Evolutionary conservation across 2,329 filamentous ascomycete genomes (phyloP), one percentile per base, ranked within the genome.

Genomic region (Hypocrella siamensis): DNA sequence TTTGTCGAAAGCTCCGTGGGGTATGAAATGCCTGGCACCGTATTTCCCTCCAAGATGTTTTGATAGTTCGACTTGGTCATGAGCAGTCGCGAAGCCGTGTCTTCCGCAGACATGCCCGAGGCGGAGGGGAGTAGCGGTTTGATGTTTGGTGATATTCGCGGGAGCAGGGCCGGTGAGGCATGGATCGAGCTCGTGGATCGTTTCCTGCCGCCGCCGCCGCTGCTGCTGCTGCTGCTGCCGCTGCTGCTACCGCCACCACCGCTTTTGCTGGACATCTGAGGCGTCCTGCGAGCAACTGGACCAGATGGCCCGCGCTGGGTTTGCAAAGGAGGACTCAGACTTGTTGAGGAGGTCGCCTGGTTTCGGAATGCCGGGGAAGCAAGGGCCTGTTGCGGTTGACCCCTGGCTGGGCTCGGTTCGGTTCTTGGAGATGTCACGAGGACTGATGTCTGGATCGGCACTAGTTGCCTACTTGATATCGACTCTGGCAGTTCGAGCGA

Each of bases 11-110:
- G 65, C 31, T 86, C 82, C 43, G 81, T 84, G 1, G 88, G 86
- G 44, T 94, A 96, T 2, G 79, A 80, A 10, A 94, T 79, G 10
- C 88, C 88, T 0, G 86, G 86, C 1, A 94, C 74, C 34, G 79
- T 77, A 31, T 85, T 96, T 30, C 90, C 90, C 51, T 96, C 90
- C 9, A 98, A 60, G 24, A 98, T 90, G 45, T 94, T 93, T 47
- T 96, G 88, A 47, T 98, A 98, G 48, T 98, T 98, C 2, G 88
- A 96, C 52, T 96, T 96, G 12, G 82, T 84, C 22, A 86, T 82
- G 18, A 98, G 67, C 28, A 96, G 68, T 18, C 84, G 67, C n/a
- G 71, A 76, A 0, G 72, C 66, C 2, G 70, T 65, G 42, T 74
- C 69, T 41, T 75, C 71, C 4, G 61, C 63, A 2, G 67, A 61